Percentiles rank a stretch among this genome's conserved stretches.
Conservation (phyloP, 2,329 filamentous ascomycete genomes). For the Remersonia thermophila region DNA sequence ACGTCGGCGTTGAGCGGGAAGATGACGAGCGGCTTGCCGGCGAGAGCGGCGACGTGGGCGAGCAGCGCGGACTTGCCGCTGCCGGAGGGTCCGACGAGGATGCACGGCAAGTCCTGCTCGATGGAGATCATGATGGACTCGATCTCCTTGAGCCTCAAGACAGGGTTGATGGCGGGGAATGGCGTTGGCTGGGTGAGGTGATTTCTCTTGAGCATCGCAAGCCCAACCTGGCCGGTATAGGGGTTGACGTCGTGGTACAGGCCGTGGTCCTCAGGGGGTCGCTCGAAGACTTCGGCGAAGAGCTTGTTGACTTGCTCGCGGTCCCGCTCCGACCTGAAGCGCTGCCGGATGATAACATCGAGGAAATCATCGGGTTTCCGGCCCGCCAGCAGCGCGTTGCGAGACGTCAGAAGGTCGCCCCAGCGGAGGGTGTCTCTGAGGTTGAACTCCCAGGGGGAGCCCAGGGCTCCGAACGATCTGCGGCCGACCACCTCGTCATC, state of each 20-base stretch:
- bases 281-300: slow-evolving; percentile 52
- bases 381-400: slow-evolving; percentile 47
- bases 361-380: slow-evolving; percentile 61
- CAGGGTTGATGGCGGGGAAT: slow-evolving; percentile 38
- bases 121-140: slow-evolving; percentile 83
- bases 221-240: slow-evolving; percentile 62
- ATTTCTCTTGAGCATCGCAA: slow-evolving; percentile 57
- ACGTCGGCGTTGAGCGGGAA: slow-evolving; percentile 90
- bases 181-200: slow-evolving; percentile 36
- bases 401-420: slow-evolving; percentile 58
- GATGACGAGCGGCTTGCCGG: slow-evolving; percentile 64
- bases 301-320: slow-evolving; percentile 51
- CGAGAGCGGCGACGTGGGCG: slow-evolving; percentile 64
- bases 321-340: slow-evolving; percentile 67
- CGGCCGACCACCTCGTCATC: slow-evolving; percentile 56
- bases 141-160: slow-evolving; percentile 54
- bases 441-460: slow-evolving; percentile 92
- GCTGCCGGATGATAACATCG: slow-evolving; percentile 70
- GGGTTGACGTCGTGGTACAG: slow-evolving; percentile 60
- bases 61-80: slow-evolving; percentile 77
- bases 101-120: slow-evolving; percentile 75
- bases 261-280: slow-evolving; percentile 41
- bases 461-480: slow-evolving; percentile 46
- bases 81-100: slow-evolving; percentile 74
- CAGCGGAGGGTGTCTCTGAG: slow-evolving; percentile 81